These are phyloP conservation scores for Liquidambar formosana DNA, from an alignment of 164 flowering plant species.

Conservation along the genomic window DNA sequence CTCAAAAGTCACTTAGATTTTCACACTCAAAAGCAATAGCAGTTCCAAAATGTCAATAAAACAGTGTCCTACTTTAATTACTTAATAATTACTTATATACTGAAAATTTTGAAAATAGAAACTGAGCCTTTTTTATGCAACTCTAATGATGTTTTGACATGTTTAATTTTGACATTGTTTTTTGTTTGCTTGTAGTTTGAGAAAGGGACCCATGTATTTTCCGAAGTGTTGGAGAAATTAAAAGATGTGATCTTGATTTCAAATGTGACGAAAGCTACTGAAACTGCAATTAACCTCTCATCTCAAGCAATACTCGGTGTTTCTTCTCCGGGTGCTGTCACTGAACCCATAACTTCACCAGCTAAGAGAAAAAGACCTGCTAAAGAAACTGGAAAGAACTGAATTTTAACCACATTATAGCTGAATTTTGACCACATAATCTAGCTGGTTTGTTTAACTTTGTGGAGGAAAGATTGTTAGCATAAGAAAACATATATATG, in stretches of 20 bases:
- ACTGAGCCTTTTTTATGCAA: background rate
- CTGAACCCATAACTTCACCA: background rate
- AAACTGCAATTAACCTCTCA: conserved; percentile 23
- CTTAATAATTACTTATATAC: too few relatives aligned
- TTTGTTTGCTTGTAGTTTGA: conserved; percentile 36
- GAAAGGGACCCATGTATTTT: conserved; percentile 10
- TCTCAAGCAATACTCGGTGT: conserved; percentile 4
- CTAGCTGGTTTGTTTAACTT: background rate
- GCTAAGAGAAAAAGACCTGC: conserved; percentile 19
- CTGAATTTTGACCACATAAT: background rate
- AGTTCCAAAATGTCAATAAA: too few relatives aligned
- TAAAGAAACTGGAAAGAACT: background rate
- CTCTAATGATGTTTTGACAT: background rate
- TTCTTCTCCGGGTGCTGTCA: conserved; percentile 6
- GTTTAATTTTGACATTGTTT: background rate
- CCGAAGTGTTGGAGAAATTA: conserved; percentile 27
- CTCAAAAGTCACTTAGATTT: too few relatives aligned
- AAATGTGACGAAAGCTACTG: conserved; percentile 26
- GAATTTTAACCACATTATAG: background rate
- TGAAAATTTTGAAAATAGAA: background rate
- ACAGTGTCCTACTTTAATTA: too few relatives aligned
- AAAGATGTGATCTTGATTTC: conserved; percentile 36
- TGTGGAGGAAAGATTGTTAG: background rate
- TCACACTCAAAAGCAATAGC: too few relatives aligned
- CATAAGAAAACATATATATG: too few relatives aligned